phyloP scores from a whole-genome alignment of 1,284 basidiomycete species.

The Phellopilus nigrolimitatus region DNA sequence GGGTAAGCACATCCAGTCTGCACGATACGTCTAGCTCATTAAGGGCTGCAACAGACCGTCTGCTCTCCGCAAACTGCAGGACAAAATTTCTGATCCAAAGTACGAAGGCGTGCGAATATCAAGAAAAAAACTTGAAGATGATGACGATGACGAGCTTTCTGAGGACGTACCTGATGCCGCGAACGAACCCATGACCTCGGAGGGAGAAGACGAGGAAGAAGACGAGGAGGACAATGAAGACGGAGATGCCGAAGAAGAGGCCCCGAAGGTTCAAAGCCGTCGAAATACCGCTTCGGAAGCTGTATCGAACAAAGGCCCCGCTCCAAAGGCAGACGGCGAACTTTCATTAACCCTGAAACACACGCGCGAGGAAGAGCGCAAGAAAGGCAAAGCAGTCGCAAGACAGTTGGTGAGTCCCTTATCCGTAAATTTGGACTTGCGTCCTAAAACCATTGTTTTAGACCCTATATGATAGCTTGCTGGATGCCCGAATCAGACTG shows the following conservation, averaged over 20 bases:
- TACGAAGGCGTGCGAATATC: slow-evolving; percentile 68
- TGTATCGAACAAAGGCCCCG: not conserved
- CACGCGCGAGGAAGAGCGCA: slow-evolving; percentile 58
- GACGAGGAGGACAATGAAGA: slow-evolving; percentile 7
- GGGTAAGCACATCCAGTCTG: slow-evolving; percentile 48
- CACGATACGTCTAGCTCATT: slow-evolving; percentile 13
- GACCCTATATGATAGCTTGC: slow-evolving; percentile 78
- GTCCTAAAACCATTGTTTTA: slow-evolving; percentile 30
- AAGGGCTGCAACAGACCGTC: slow-evolving; percentile 50
- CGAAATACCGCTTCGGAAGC: not conserved
- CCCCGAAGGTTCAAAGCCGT: slow-evolving; percentile 25
- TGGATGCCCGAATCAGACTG: slow-evolving; percentile 84
- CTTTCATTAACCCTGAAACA: slow-evolving; percentile 50
- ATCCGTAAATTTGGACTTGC: not conserved
- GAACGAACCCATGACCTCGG: slow-evolving; percentile 15
- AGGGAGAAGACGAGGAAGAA: slow-evolving; percentile 6
- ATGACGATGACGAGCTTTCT: slow-evolving; percentile 21
- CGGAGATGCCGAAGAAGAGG: slow-evolving; percentile 22
- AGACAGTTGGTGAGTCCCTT: slow-evolving; percentile 68
- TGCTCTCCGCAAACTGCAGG: slow-evolving; percentile 51
- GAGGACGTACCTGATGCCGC: slow-evolving; percentile 6
- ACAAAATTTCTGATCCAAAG: slow-evolving; percentile 63
- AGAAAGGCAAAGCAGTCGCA: slow-evolving; percentile 78
- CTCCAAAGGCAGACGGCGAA: slow-evolving; percentile 35
- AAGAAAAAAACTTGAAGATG: slow-evolving; percentile 46